Evolutionary conservation across 2,329 filamentous ascomycete genomes (phyloP), one percentile per base, ranked within the genome.

Genomic region (Verticillium alfalfae): DNA sequence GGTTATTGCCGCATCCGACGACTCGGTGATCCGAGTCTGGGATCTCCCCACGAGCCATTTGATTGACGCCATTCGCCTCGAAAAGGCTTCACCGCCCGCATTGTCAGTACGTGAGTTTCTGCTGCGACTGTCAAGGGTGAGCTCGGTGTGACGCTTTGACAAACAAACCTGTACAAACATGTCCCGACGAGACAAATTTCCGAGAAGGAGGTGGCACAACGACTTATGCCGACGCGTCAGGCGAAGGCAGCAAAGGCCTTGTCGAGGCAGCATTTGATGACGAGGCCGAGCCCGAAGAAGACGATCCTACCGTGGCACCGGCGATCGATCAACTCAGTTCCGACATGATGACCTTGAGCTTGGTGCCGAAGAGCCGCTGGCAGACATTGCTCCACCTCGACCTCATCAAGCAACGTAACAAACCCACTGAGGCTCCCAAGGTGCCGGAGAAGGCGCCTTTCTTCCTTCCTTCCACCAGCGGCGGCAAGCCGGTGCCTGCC

Each of bases 1-100:
- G 95, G 87, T 99, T 66, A 86, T 97, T 61, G 92, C 93, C 26
- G 90, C 93, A 13, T 93, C 92, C 0, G 88, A 90, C 70, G 92
- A 96, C 70, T 86, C 87, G 1, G 79, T 92, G 6, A 80, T 97
- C 58, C 87, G 95, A 52, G 86, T 98, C 8, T 99, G 95, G 93
- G 96, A 99, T 77, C 80, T 99, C 34, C 92, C 95, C 0, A 99
- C 96, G 0, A 94, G 93, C 34, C 94, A 99, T 76, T 82, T 99
- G 15, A 95, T 99, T 65, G 95, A 99, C 72, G 92, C 91, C 2
- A 93, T 99, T 76, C 87, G 87, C 62, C 84, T 96, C 5, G 86
- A 88, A 61, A 89, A 84, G 60, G 88, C 89, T 12, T 97, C 73
- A 95, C 88, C 16, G 89, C 92, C 2, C n/a, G n/a, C n/a, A n/a